Evolutionary conservation across 352 stramenopile species (phyloP).

Genomic region (Stramenopiles sp.): DNA sequence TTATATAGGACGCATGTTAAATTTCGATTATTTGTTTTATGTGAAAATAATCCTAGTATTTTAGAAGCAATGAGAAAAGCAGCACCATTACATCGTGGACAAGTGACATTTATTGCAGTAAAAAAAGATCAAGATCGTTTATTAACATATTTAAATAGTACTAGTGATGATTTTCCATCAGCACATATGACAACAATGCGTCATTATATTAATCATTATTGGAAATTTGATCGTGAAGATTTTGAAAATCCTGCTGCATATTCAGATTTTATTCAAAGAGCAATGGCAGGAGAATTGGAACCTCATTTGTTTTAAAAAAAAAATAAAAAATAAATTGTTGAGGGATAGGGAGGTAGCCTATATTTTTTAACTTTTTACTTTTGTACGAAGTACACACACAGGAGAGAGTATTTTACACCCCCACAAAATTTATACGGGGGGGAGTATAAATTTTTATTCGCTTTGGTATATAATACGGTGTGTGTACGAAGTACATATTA

Average conservation of each 20-base stretch:
- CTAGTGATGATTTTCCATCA: background rate
- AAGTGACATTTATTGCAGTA: background rate
- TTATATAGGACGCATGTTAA: background rate
- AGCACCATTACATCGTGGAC: background rate
- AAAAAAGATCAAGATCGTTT: background rate
- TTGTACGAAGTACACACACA: too few relatives aligned
- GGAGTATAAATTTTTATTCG: too few relatives aligned
- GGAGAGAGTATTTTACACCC: too few relatives aligned
- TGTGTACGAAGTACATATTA: too few relatives aligned
- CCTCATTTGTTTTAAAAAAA: background rate
- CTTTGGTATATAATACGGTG: too few relatives aligned
- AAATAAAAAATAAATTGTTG: background rate
- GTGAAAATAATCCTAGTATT: background rate
- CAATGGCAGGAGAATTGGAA: background rate
- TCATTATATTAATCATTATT: background rate
- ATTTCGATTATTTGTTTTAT: background rate
- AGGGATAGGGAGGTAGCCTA: background rate
- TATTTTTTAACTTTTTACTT: too few relatives aligned
- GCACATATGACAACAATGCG: background rate
- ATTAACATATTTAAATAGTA: background rate
- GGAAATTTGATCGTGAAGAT: background rate
- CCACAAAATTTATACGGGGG: too few relatives aligned
- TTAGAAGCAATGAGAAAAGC: background rate
- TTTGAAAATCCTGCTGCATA: background rate
- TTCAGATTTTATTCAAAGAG: background rate